Evolutionary conservation across 257 asterid species (phyloP).

Genomic region (Dorcoceras hygrometricum): DNA sequence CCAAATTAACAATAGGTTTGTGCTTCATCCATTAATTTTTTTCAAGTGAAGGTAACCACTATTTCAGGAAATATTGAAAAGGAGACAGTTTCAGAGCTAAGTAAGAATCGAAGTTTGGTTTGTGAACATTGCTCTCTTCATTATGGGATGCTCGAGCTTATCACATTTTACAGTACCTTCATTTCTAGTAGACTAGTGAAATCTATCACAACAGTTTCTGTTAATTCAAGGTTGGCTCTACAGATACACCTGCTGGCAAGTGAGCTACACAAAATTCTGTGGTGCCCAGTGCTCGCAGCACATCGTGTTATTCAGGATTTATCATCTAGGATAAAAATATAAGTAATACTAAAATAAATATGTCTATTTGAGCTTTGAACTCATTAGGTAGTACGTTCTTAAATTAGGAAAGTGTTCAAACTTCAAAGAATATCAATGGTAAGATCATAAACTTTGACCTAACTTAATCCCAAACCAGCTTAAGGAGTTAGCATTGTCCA

Average conservation of each 20-base stretch:
- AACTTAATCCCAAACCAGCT: no score
- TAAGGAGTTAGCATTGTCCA: no score
- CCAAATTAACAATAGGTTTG: not conserved
- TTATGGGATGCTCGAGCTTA: not conserved
- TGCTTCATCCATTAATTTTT: not conserved
- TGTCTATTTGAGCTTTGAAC: constrained; percentile 10
- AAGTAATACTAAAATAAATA: not conserved
- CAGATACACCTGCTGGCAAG: no score
- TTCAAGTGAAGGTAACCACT: not conserved
- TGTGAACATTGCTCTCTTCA: not conserved
- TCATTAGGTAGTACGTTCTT: not conserved
- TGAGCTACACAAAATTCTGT: not conserved
- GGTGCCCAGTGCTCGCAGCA: not conserved
- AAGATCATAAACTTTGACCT: no score
- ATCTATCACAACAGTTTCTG: not conserved
- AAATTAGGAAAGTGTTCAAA: not conserved
- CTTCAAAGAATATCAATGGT: constrained; percentile 10
- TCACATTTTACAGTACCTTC: not conserved
- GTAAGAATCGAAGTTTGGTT: not conserved
- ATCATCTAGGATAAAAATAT: constrained; percentile 1
- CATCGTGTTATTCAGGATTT: constrained; percentile 1
- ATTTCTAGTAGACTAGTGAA: constrained; percentile 17
- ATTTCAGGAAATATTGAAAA: not conserved
- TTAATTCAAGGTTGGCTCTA: not conserved
- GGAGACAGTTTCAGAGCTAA: constrained; percentile 8